Evolutionary conservation across 1,284 basidiomycete species (phyloP).

Genomic region (Ustilago vetiveriae): DNA sequence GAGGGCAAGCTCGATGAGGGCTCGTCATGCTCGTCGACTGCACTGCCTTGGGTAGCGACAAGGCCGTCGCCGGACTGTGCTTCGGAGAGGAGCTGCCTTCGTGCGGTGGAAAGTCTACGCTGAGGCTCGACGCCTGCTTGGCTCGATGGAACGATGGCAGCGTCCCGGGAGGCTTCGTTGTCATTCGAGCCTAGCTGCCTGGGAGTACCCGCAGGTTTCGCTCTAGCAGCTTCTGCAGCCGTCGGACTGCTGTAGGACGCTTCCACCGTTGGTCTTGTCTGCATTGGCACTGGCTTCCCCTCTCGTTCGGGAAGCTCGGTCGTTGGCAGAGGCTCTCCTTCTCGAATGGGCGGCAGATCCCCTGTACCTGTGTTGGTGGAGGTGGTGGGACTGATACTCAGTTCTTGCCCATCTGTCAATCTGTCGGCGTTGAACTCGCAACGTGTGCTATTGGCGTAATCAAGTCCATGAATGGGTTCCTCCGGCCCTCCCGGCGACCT

Average conservation of each 20-base stretch:
- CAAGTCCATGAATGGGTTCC: slow-evolving; percentile 9
- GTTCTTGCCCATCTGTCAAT: background rate
- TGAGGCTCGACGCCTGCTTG: no score
- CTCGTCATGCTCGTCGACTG: slow-evolving; percentile 6
- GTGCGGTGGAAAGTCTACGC: slow-evolving; percentile 10
- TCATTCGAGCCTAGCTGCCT: background rate
- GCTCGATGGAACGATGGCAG: no score
- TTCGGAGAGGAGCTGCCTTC: slow-evolving; percentile 14
- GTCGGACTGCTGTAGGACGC: slow-evolving; percentile 24
- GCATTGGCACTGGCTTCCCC: background rate
- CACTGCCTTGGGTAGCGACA: slow-evolving; percentile 13
- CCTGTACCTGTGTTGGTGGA: background rate
- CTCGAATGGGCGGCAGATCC: slow-evolving; percentile 14
- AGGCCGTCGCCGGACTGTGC: slow-evolving; percentile 5
- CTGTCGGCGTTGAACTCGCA: background rate
- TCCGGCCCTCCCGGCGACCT: background rate
- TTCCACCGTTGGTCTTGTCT: slow-evolving; percentile 7
- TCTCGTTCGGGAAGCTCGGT: background rate
- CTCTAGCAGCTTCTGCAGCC: background rate
- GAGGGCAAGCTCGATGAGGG: background rate
- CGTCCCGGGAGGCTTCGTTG: no score
- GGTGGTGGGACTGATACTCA: slow-evolving; percentile 4
- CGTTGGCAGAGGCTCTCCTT: slow-evolving; percentile 14
- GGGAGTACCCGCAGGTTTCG: no score
- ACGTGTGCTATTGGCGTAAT: slow-evolving; percentile 8